Base-by-base conservation (phyloP, 495 filamentous ascomycete genomes). In the Aspergillus conjunctus region DNA sequence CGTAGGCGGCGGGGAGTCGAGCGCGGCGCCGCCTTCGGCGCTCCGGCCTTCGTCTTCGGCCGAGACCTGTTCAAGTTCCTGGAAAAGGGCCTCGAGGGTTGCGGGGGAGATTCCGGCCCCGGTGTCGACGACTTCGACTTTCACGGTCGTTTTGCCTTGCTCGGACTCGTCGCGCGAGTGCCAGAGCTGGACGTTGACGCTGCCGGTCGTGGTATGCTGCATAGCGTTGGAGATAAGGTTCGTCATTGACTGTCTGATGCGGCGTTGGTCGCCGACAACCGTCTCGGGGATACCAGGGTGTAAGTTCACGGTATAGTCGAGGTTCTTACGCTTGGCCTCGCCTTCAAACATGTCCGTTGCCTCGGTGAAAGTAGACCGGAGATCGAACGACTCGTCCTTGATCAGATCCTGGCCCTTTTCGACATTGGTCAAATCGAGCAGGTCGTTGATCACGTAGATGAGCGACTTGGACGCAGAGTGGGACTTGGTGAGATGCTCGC, bases 391-490 rank as follows among this genome's bases (percentile, higher is more conserved):
- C 69, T 96, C 92, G 48, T 93, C 88, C 66, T 91, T 92, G 70
- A 93, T 84, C 7, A 97, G 74, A 5, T 88, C 80, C 51, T 88
- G 84, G 0, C 93, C 93, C 68, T 90, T 88, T 69, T 97, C 93
- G 0, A 88, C 87, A 68, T 95, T 93, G 22, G 93, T 96, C 15
- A 98, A 79, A 70, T 98, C 93, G 2, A 98, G 81, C 1, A 98
- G 81, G 69, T 98, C 93, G 65, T 98, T 98, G 68, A 98, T 97
- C 9, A 96, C 92, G 72, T 94, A 96, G 15, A 98, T 93, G 12
- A 97, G 77, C 1, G 91, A 96, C 70, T 96, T 96, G 1, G 93
- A 98, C n/a, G 93, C 93, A 11, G 92, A 95, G 66, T 98, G 69
- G 8, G 74, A 78, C 41, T 76, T 89, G 8, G 89, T 84, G 30